Percentiles rank a stretch among this genome's conserved stretches.
These are phyloP conservation scores for Paracorniculantispora psalliotae DNA, from an alignment of 2,329 filamentous ascomycete species.

Conservation along the genomic window DNA sequence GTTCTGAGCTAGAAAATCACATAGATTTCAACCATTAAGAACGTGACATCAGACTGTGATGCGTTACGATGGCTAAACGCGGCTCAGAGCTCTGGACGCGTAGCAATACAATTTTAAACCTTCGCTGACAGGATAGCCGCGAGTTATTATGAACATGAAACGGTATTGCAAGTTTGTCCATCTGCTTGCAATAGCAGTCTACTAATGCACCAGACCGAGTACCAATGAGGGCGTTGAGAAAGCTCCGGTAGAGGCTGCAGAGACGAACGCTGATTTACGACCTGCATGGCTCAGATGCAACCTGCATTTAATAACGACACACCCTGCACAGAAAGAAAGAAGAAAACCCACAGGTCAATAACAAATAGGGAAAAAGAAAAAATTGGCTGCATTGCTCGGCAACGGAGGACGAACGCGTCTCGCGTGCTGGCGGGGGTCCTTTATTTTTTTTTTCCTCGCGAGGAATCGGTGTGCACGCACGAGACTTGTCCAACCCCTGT, in stretches of 20 bases:
- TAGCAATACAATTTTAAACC: not conserved
- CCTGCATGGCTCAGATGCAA: not conserved
- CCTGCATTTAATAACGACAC: not conserved
- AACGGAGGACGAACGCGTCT: not conserved
- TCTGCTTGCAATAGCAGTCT: not conserved
- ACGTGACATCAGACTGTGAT: not conserved
- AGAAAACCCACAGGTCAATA: not conserved
- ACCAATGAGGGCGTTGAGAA: too few species aligned
- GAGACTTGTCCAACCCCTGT: not conserved
- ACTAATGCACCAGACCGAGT: too few species aligned
- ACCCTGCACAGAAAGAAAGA: not conserved
- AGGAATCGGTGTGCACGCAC: not conserved
- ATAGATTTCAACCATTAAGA: not conserved
- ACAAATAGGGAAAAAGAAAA: not conserved
- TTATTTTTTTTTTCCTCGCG: not conserved
- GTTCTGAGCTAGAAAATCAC: not conserved
- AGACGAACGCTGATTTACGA: not conserved
- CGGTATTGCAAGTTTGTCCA: not conserved
- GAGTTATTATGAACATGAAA: not conserved
- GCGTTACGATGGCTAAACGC: not conserved
- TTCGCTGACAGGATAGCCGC: not conserved
- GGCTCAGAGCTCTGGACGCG: not conserved
- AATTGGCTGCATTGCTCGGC: not conserved
- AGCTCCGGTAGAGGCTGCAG: too few species aligned
- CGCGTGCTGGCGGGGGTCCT: not conserved